Evolutionary conservation across 169 alveolate genomes (phyloP), one percentile per base, ranked within the genome.

Genomic region (Eimeria sp.): DNA sequence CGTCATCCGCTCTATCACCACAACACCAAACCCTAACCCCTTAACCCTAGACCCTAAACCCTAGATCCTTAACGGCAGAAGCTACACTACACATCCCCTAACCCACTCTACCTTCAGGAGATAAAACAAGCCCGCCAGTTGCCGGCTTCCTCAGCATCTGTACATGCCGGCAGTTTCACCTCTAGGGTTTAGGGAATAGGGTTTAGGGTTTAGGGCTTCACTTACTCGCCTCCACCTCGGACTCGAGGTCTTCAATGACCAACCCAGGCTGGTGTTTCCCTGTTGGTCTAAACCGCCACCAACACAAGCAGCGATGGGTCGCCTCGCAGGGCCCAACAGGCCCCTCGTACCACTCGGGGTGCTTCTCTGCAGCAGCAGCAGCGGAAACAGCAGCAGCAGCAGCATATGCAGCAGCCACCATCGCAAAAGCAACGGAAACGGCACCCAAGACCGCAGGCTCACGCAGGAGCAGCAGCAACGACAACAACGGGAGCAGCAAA

Each of bases 261-360:
- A 89, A 76, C 25, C 96, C 96, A 13, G 96, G 96, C 51, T 94
- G 96, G 78, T 94, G 87, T 47, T 94, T 94, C 13, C 83, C 90
- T 6, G 70, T 80, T 1, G 86, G 51, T 13, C 96, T 87, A 61
- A 94, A 94, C 22, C 96, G 43, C 96, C 96, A 94, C 96, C 96
- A 94, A 49, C 96, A 94, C 61, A 94, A 86, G 18, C 43, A 54
- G 54, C 76, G 86, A 73, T 92, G 95, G 6, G 90, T 63, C 7
- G 95, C 91, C 57, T 78, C 90, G 72, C 86, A 92, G 7, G 67
- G 45, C 43, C 51, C 65, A 25, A 54, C 80, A 11, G 89, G 86
- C 49, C 95, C 95, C 10, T 10, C n/a, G 84, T 92, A 92, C 95
- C 95, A 92, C 83, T 61, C 90, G 27, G 95, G 95, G 91, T 92